Percentiles rank a stretch among this genome's conserved stretches.
Evolutionary conservation across 2,329 filamentous ascomycete species (phyloP).

Genomic region (Cladophialophora exuberans): DNA sequence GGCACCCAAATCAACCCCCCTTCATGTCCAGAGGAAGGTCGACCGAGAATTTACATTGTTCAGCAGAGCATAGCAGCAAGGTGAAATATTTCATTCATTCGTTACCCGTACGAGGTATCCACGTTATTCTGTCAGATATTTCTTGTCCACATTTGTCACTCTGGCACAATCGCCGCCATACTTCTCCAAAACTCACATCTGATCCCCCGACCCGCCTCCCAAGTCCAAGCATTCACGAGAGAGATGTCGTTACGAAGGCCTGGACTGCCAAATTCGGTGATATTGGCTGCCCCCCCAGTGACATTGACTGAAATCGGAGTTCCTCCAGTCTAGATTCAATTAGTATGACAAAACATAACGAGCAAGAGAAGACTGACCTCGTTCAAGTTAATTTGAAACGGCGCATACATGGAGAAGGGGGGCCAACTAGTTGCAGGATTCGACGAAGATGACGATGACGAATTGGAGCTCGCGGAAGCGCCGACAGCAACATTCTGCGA

Average conservation of each 20-base stretch:
- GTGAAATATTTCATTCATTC: too few species aligned
- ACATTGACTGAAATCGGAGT: constrained; percentile 24
- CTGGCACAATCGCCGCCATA: constrained; percentile 28
- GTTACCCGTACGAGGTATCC: too few species aligned
- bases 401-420: constrained; percentile 38
- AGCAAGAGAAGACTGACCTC: background rate
- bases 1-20: constrained; percentile 22
- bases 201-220: constrained; percentile 54
- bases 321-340: constrained; percentile 44
- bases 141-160: constrained; percentile 4
- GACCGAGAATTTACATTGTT: too few species aligned
- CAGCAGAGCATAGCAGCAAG: too few species aligned
- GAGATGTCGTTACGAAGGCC: constrained; percentile 45
- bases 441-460: constrained; percentile 31
- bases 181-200: constrained; percentile 53
- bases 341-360: background rate
- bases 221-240: constrained; percentile 48
- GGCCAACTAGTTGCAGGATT: constrained; percentile 40
- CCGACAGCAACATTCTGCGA: constrained; percentile 36
- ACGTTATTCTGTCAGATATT: background rate
- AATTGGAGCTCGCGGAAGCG: constrained; percentile 23
- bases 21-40: constrained; percentile 14
- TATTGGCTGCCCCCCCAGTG: constrained; percentile 30
- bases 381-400: constrained; percentile 51
- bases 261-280: constrained; percentile 36